Base-by-base conservation (phyloP, 2,329 filamentous ascomycete species). In the Chrysoporthe deuterocubensis region DNA sequence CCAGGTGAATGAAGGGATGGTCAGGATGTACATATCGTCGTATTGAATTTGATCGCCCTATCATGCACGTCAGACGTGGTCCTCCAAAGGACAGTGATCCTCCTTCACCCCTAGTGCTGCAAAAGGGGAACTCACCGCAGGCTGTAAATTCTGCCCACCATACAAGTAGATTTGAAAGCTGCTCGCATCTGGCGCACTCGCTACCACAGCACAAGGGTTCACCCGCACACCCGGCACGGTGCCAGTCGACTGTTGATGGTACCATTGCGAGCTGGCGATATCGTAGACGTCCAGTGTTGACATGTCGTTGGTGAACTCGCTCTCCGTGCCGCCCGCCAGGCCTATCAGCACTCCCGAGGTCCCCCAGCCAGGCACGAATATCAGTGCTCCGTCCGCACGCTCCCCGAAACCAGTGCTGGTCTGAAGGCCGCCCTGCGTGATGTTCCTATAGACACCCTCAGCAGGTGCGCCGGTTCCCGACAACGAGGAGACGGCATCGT, bases 81-180 rank as follows among this genome's bases (percentile, higher is more conserved):
- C 13, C 42, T 5, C 26, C 37, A 4, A 52, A 40, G 14, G 56
- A 26, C 32, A 9, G 37, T 14, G 32, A 32, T 50, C n/a, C 14
- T 21, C n/a, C 14, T 16, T 14, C 14, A 50, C 6, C 46, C 14
- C 46, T 50, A 32, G 18, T 13, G 3, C 3, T 4, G 9, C 13
- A 34, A 9, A 32, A 21, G 2, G 3, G 32, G 14, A 21, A 62
- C 80, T 73, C 72, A 82, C 88, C 68, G 83, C 85, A 0, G 91
- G 90, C 37, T 87, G 82, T 0, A 94, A 81, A 71, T 92, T 91
- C 75, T 94, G 92, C 0, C 92, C 92, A 14, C 90, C 92, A 74
- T 91, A 94, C 79, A 94, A 85, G 78, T 94, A 93, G 57, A 94
- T 84, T 74, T 94, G 91, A 75, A 92, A 92, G 40, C 88, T 91